Base-by-base conservation (phyloP, 1,284 basidiomycete genomes). In the Apiotrichum akiyoshidainum region DNA sequence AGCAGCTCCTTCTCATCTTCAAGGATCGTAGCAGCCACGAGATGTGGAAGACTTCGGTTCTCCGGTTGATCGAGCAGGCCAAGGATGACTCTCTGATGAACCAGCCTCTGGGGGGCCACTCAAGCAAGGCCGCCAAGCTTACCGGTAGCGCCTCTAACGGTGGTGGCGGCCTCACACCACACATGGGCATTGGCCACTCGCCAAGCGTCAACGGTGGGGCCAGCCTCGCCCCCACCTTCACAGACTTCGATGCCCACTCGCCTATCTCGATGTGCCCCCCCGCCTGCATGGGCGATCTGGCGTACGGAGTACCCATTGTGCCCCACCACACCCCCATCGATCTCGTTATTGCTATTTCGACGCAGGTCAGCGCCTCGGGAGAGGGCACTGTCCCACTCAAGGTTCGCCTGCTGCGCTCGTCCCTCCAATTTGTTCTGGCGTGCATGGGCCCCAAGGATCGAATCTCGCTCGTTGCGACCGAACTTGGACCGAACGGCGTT, bases 1-100 rank as follows among this genome's bases (percentile, higher is more conserved):
- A 96, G 65, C 89, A 88, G 46, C 97, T 99, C 78, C 92, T 96
- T 69, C 84, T 99, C 54, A 87, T 90, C 68, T 99, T 97, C 83
- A 88, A 87, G 67, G 90, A 97, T 58, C 84, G 87, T n/a, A 81
- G 85, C n/a, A 88, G 87, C 5, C 82, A 94, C 58, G 90, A 95
- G 70, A 84, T 87, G 0, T 98, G 95, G 95, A 86, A 84, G 70
- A 81, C 81, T 44, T 88, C 87, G 59, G 87, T 97, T 63, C 85
- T 88, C 67, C 79, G 82, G 2, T 84, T 93, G 21, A 85, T 94
- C 39, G 68, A 70, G 10, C 71, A 72, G 21, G 56, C 58, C 45
- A 60, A 64, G 22, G 48, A 58, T 19, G 58, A 56, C 13, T 41
- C n/a, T 21, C 11, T 17, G 17, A 9, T 19, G n/a, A 50, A 13